Conservation (phyloP, 176 grass and related monocot species). For the Raddia distichophylla region DNA sequence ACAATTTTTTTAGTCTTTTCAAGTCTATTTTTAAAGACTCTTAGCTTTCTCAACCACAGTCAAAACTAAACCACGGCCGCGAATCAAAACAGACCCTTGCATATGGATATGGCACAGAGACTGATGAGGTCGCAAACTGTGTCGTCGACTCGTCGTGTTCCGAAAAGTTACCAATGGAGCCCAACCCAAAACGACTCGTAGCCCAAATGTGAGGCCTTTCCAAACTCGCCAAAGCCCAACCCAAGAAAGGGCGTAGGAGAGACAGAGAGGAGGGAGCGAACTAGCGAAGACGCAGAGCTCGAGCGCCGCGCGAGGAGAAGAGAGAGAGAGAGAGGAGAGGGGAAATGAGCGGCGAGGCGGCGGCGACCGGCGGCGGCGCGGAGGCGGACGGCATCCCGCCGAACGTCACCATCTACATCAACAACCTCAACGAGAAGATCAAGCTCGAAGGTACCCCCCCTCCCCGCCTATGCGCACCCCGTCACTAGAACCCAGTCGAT, state of each 20-base stretch:
- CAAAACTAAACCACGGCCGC: too few relatives aligned
- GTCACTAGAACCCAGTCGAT: conserved; percentile 41
- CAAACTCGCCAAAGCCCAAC: conserved; percentile 21
- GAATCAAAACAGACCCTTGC: too few relatives aligned
- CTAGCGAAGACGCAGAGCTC: background rate
- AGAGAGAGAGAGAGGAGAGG: background rate
- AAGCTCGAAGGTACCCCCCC: conserved; percentile 74
- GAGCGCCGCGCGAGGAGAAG: conserved; percentile 20
- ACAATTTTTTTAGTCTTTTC: too few relatives aligned
- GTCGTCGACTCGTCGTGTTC: too few relatives aligned
- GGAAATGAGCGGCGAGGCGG: conserved; percentile 70
- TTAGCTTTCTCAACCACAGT: too few relatives aligned
- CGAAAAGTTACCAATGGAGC: too few relatives aligned
- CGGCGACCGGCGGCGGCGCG: conserved; percentile 35
- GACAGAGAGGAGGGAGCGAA: background rate
- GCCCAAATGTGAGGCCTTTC: background rate
- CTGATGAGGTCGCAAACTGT: too few relatives aligned
- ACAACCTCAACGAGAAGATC: conserved; percentile 98
- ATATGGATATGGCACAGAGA: too few relatives aligned
- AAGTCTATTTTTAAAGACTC: too few relatives aligned
- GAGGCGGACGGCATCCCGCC: conserved; percentile 49
- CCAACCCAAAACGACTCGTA: background rate
- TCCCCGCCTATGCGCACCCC: background rate
- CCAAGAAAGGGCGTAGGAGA: background rate
- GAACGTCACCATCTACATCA: conserved; percentile 98